These are phyloP conservation scores for Schizonepeta tenuifolia DNA, from an alignment of 257 asterid species.

Conservation along the genomic window DNA sequence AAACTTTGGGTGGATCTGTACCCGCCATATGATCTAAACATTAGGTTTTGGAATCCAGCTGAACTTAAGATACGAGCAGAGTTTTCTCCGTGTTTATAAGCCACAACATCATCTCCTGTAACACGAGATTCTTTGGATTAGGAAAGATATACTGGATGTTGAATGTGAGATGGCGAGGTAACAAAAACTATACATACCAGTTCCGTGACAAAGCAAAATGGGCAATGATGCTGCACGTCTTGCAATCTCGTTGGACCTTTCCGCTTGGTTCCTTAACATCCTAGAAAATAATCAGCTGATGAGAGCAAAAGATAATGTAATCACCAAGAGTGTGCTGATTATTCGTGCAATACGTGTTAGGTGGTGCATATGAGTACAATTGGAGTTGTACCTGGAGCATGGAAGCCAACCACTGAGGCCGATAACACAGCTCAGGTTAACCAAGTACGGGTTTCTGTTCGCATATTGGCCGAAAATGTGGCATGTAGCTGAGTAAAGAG, in stretches of 20 bases:
- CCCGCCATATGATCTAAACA: conserved; percentile 69
- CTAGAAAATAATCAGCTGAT: conserved; percentile 43
- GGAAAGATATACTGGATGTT: not conserved
- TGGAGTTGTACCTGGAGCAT: conserved; percentile 57
- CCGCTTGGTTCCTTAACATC: conserved; percentile 58
- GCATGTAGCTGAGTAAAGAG: conserved; percentile 80
- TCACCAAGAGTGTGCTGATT: conserved; percentile 22
- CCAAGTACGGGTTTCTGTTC: conserved; percentile 55
- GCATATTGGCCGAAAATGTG: conserved; percentile 56
- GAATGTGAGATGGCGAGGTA: not conserved
- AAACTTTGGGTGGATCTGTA: conserved; percentile 31
- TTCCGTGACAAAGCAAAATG: conserved; percentile 78
- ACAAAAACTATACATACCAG: conserved; percentile 48
- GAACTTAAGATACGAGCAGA: conserved; percentile 54
- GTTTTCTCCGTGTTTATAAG: conserved; percentile 66
- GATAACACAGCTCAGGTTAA: conserved; percentile 55
- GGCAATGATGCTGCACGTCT: conserved; percentile 77
- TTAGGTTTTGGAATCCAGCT: conserved; percentile 63
- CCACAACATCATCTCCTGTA: conserved; percentile 87
- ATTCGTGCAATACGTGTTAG: not conserved
- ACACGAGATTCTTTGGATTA: conserved; percentile 27
- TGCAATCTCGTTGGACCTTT: conserved; percentile 52
- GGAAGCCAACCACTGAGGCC: conserved; percentile 95
- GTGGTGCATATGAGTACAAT: not conserved
- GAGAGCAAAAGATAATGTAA: conserved; percentile 26